Percentiles rank a stretch among this genome's conserved stretches.
Evolutionary conservation across 75 land plant genomes (phyloP).

Genomic region (Sequoia sempervirens): DNA sequence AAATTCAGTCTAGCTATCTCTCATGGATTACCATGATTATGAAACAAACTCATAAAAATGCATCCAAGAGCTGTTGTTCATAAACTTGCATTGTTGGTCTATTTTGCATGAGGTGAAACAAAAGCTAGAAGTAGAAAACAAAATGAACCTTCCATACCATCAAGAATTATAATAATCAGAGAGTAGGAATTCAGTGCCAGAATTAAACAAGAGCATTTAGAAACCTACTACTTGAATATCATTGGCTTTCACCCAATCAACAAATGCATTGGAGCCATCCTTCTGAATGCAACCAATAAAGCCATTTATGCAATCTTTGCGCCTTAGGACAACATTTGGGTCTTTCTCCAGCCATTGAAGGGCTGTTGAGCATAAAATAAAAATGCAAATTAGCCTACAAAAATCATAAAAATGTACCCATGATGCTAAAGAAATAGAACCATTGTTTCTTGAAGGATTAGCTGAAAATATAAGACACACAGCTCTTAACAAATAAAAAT

Average conservation of each 20-base stretch:
- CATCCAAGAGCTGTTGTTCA: neutral
- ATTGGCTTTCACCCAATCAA: constrained; percentile 74
- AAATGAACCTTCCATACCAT: neutral
- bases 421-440: neutral
- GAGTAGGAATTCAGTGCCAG: neutral
- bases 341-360: constrained; percentile 79
- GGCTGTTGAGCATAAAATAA: constrained; percentile 35
- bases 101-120: neutral
- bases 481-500: neutral
- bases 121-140: neutral
- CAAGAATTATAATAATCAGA: neutral
- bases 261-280: constrained; percentile 79
- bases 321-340: constrained; percentile 53
- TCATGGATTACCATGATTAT: neutral
- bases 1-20: constrained; percentile 1
- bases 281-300: constrained; percentile 61
- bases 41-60: neutral
- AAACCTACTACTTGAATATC: constrained; percentile 54
- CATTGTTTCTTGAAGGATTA: neutral
- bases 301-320: constrained; percentile 84
- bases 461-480: neutral
- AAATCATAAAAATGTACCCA: neutral
- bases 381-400: neutral
- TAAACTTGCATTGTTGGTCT: neutral
- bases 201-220: neutral